phyloP scores from a whole-genome alignment of 768 basidiomycete genomes.

The Mycena latifolia region DNA sequence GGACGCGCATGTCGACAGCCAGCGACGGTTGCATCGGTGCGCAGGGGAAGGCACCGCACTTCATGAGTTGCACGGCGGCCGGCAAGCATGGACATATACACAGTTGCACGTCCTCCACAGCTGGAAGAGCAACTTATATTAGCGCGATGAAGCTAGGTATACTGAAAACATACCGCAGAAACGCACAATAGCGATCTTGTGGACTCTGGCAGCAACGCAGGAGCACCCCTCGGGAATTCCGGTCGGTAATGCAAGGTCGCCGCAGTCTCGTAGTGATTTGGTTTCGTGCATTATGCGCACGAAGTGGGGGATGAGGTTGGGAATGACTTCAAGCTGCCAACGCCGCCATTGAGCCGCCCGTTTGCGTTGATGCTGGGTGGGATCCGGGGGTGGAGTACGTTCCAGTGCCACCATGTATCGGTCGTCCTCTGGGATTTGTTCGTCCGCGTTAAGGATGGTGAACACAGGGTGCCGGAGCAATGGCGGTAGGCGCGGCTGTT shows the following conservation, averaged over 20 bases:
- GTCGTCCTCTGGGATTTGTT: not conserved
- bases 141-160: too few relatives aligned
- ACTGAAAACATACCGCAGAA: too few relatives aligned
- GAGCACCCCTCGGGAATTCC: too few relatives aligned
- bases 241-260: too few relatives aligned
- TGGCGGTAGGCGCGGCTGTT: not conserved
- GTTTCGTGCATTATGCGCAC: not conserved
- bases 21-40: slow-evolving; percentile 3
- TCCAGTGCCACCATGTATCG: not conserved
- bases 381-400: not conserved
- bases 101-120: not conserved
- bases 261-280: slow-evolving; percentile 3
- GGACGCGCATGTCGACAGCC: slow-evolving; percentile 17
- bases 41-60: too few relatives aligned
- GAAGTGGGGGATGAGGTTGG: not conserved
- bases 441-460: not conserved
- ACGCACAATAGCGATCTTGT: too few relatives aligned
- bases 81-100: not conserved
- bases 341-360: too few relatives aligned
- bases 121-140: not conserved
- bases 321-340: slow-evolving; percentile 5
- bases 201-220: too few relatives aligned
- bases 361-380: not conserved
- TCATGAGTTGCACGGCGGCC: slow-evolving; percentile 1
- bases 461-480: not conserved